Evolutionary conservation across 768 basidiomycete species (phyloP).

Genomic region (Crassisporium funariophilum): DNA sequence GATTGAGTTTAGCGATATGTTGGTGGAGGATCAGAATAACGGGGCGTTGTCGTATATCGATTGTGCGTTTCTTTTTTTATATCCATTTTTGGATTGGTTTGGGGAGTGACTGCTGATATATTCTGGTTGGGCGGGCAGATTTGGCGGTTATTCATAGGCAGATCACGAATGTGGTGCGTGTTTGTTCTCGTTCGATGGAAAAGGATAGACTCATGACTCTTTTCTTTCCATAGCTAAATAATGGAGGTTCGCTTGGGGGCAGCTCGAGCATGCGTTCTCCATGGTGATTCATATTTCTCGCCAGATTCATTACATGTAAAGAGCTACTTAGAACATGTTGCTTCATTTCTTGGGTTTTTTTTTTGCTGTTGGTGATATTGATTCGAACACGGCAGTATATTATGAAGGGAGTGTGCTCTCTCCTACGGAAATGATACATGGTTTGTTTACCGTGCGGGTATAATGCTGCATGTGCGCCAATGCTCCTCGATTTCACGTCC

Average conservation of each 20-base stretch:
- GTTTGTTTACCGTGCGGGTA: no score
- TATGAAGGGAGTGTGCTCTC: no score
- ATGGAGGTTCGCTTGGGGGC: slow-evolving; percentile 43
- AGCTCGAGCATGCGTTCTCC: slow-evolving; percentile 40
- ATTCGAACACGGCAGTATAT: no score
- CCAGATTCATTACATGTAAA: no score
- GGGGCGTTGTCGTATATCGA: slow-evolving; percentile 91
- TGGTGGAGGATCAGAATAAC: slow-evolving; percentile 96
- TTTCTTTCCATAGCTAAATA: slow-evolving; percentile 31
- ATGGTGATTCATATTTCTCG: slow-evolving; percentile 36
- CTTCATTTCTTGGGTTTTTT: background rate
- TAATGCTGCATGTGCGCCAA: no score
- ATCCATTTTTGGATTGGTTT: background rate
- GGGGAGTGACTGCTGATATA: background rate
- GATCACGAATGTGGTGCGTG: slow-evolving; percentile 48
- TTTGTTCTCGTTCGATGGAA: background rate
- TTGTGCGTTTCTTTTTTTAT: slow-evolving; percentile 52
- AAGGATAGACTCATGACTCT: slow-evolving; percentile 2
- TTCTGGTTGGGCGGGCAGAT: slow-evolving; percentile 32
- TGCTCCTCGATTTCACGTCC: no score
- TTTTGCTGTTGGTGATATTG: background rate
- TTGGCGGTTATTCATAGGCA: slow-evolving; percentile 52
- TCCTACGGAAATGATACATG: no score
- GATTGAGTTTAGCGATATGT: slow-evolving; percentile 95
- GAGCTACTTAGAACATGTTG: no score